Evolutionary conservation across 2,329 filamentous ascomycete genomes (phyloP).

Genomic region (Westerdykella sp.): DNA sequence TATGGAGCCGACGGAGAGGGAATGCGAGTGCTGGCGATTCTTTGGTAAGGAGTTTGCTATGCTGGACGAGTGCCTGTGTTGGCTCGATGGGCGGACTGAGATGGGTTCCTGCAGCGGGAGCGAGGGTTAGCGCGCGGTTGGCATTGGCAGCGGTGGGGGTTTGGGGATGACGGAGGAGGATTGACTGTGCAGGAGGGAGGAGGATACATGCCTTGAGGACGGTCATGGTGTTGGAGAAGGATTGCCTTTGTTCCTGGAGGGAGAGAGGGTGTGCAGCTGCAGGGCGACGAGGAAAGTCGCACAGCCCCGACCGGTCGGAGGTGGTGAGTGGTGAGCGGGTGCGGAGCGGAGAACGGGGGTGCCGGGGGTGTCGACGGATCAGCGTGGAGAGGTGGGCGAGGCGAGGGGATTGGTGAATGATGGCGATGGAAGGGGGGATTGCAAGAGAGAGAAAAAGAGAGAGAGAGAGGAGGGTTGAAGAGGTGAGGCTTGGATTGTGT

Average conservation of each 20-base stretch:
- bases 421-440: not conserved
- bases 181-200: no score
- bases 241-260: conserved; percentile 13
- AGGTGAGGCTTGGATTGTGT: conserved; percentile 2
- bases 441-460: not conserved
- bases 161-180: conserved; percentile 7
- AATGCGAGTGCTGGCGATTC: conserved; percentile 74
- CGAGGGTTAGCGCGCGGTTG: conserved; percentile 20
- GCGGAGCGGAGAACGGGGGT: conserved; percentile 1
- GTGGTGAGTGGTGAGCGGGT: conserved; percentile 4
- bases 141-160: conserved; percentile 10
- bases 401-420: not conserved
- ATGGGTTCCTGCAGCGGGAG: conserved; percentile 32
- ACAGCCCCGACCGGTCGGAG: conserved; percentile 11
- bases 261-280: conserved; percentile 1
- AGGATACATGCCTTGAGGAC: conserved; percentile 33
- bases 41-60: conserved; percentile 57
- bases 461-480: conserved; percentile 1
- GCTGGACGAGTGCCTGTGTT: conserved; percentile 44
- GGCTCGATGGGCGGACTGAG: conserved; percentile 40
- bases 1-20: conserved; percentile 67
- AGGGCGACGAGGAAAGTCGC: conserved; percentile 9
- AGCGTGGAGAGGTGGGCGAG: not conserved
- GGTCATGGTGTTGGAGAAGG: conserved; percentile 24
- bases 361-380: conserved; percentile 2